Evolutionary conservation across 495 filamentous ascomycete genomes (phyloP).

Genomic region (Trichocladium antarcticum): DNA sequence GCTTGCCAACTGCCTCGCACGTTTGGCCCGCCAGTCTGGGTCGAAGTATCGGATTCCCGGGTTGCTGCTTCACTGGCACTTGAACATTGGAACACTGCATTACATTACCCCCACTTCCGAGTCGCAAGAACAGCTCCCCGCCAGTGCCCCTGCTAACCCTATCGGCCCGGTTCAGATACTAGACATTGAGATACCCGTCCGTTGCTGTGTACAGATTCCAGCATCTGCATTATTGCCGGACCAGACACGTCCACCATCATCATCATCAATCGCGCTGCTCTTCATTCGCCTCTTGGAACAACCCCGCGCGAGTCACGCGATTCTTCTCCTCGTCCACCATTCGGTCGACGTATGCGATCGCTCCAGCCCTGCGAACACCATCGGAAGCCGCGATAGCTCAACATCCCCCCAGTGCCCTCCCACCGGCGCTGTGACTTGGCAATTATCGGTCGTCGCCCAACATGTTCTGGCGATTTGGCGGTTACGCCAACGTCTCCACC

Average conservation of each 20-base stretch:
- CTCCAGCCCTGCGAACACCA: neutral
- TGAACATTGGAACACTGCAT: neutral
- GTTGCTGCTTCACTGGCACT: neutral
- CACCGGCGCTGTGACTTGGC: conserved; percentile 34
- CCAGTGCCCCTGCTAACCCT: conserved; percentile 6
- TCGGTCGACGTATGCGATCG: conserved; percentile 13
- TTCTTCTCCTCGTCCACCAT: neutral
- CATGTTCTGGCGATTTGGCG: conserved; percentile 99
- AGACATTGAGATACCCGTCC: conserved; percentile 25
- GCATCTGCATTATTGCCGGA: conserved; percentile 9
- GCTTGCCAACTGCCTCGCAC: neutral
- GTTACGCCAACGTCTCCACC: conserved; percentile 92
- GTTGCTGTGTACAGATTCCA: conserved; percentile 1
- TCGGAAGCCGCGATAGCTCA: neutral
- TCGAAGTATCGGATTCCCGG: neutral
- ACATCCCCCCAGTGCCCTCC: conserved; percentile 5
- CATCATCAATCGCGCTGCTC: neutral
- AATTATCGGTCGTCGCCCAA: conserved; percentile 30
- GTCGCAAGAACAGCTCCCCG: neutral
- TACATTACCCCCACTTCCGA: neutral
- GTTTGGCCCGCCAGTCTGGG: neutral
- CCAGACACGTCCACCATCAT: neutral
- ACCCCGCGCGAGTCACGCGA: neutral
- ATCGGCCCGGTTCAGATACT: conserved; percentile 14
- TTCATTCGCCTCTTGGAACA: neutral